Percentiles rank a stretch among this genome's conserved stretches.
Evolutionary conservation across 1,284 basidiomycete genomes (phyloP).

Genomic region (Gomphus bonarii): DNA sequence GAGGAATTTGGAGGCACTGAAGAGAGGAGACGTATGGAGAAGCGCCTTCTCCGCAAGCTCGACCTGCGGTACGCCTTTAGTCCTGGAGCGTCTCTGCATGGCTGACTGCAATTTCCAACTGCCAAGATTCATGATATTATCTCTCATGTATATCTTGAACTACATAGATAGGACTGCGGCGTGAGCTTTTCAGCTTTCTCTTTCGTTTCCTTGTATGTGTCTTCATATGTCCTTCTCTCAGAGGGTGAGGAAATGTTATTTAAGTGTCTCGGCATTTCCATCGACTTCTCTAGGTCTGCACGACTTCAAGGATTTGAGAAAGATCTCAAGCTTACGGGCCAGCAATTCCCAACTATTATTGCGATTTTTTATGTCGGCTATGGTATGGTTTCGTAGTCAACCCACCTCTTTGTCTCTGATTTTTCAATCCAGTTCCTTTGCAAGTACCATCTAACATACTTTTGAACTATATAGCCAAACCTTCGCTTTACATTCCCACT

Average conservation of each 20-base stretch:
- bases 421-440: not conserved
- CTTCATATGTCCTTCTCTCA: not conserved
- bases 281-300: conserved; percentile 39
- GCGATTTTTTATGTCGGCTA: conserved; percentile 74
- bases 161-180: conserved; percentile 6
- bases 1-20: conserved; percentile 1
- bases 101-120: not conserved
- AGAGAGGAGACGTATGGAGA: not conserved
- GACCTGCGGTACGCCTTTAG: not conserved
- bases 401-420: conserved; percentile 18
- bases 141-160: conserved; percentile 1
- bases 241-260: not conserved
- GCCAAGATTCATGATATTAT: not conserved
- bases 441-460: conserved; percentile 44
- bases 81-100: not conserved
- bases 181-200: not conserved
- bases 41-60: not conserved
- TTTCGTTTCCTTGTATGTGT: not conserved
- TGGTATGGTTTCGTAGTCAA: conserved; percentile 71
- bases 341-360: conserved; percentile 58
- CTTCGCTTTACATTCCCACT: conserved; percentile 61
- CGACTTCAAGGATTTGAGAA: conserved; percentile 59
- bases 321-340: conserved; percentile 53
- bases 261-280: conserved; percentile 14
- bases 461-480: conserved; percentile 58